Evolutionary conservation across 768 basidiomycete genomes (phyloP), one percentile per base, ranked within the genome.

Genomic region (Suillus decipiens): DNA sequence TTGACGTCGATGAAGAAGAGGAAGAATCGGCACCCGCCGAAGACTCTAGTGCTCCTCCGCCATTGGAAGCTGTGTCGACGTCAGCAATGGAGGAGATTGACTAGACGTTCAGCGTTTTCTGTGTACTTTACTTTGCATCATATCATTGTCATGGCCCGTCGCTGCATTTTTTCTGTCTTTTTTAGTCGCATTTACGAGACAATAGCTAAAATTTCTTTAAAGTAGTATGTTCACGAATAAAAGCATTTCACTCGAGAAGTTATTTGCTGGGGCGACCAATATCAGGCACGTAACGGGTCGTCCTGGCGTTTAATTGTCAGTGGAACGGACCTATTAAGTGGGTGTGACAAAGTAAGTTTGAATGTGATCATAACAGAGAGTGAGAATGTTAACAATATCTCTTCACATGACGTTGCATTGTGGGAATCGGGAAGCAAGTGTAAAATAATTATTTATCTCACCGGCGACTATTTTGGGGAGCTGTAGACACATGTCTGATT

Each of bases 51-150:
- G 81, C 79, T 1, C 81, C 88, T 2, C 82, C 84, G 34, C 78
- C 84, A 63, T 69, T 77, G 60, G 90, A 89, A 71, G 81, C 77
- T 19, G 84, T 87, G 36, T 82, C 89, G 50, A 84, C 89, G 31
- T 93, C 92, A 15, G 89, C 90, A 59, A 97, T 99, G 95, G 96
- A 99, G 85, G 96, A 98, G 83, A 96, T 99, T 66, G 92, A 93
- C 73, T 93, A 88, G 74, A 79, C 17, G 53, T 28, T 10, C 9
- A 7, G 15, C n/a, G 11, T 28, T 48, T 45, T 45, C 72, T 69
- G 62, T 72, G 76, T 74, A 73, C 66, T 28, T 45, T 68, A 66
- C 36, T 39, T 50, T 59, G 63, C 68, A 73, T 72, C 63, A 39
- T 64, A 59, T 67, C 62, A 60, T 53, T 11, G 41, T 67, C 62